Base-by-base conservation (phyloP, 2,329 filamentous ascomycete genomes). In the Diaporthe sp. region DNA sequence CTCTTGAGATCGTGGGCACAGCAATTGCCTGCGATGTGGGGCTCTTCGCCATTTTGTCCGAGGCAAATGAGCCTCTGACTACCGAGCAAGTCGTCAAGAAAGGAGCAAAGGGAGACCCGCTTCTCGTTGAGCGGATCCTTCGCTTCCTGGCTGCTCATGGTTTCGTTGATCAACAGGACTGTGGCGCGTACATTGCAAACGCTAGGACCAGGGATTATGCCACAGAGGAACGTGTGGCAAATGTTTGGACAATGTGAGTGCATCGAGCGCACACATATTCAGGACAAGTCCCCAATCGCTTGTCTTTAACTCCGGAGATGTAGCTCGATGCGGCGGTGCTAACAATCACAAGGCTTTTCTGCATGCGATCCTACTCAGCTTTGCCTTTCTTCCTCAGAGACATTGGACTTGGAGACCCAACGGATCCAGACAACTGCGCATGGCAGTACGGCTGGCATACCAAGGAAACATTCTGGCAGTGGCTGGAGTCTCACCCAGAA, bases 371-470 rank as follows among this genome's bases (percentile, higher is more conserved):
- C 6, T 66, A 47, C 17, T 50, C 60, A 25, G 60, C 42, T 33
- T 17, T 66, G 28, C 60, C 60, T 7, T 50, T 66, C 28, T 66
- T 66, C 42, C 60, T 66, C 6, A 66, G 60, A n/a, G 60, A 66
- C 0, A 66, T 66, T 35, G 19, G 17, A 2, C 60, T 66, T 7
- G 25, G 42, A 7, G 19, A 66, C 42, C 50, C 60, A 9, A 47
- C 60, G 22, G 42, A 66, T 33, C 60, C 60, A 19, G 28, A 66
- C 4, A 25, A 50, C 9, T 50, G 42, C 25, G 25, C 42, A 28
- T 66, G 28, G 60, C 60, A 66, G 40, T 66, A 35, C 30, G 60
- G 60, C 19, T 66, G 60, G 60, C 25, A 66, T n/a, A 66, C 60
- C 25, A 66, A 66, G 28, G 60, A 66, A 22, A 66, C 60, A 47